phyloP scores from a whole-genome alignment of 2,329 filamentous ascomycete genomes.

The Dryadomyces quercus-mongolicae region DNA sequence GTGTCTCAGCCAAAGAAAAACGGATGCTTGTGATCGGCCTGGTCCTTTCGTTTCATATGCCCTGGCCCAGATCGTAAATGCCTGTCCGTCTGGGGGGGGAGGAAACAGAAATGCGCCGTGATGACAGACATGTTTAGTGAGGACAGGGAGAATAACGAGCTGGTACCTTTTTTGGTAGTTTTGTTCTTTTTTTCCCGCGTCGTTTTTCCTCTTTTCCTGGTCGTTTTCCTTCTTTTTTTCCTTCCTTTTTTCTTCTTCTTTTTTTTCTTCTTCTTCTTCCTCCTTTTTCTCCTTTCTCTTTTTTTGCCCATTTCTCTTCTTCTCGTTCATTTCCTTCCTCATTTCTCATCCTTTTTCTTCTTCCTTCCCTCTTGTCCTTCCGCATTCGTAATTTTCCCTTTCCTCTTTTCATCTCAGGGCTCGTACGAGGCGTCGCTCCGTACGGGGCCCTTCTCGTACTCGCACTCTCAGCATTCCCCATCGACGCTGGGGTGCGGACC shows the following conservation, averaged over 20 bases:
- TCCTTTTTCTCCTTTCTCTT: background rate
- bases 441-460: too few species aligned
- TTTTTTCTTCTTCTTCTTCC: background rate
- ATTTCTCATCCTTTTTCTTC: background rate
- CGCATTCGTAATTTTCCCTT: background rate
- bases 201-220: background rate
- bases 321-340: background rate
- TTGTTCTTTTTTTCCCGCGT: background rate
- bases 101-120: too few species aligned
- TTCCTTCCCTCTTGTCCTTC: background rate
- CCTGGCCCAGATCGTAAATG: background rate
- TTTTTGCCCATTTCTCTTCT: background rate
- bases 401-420: background rate
- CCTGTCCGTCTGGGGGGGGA: too few species aligned
- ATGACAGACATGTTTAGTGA: too few species aligned
- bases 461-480: background rate
- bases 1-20: background rate
- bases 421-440: too few species aligned
- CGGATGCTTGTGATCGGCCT: background rate
- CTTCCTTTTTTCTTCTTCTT: background rate
- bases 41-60: background rate
- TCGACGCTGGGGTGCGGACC: background rate
- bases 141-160: too few species aligned
- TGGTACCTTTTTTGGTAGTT: background rate
- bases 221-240: background rate